phyloP scores from a whole-genome alignment of 202 grass and related monocot genomes.

The Bolboschoenoplectus hybrid region DNA sequence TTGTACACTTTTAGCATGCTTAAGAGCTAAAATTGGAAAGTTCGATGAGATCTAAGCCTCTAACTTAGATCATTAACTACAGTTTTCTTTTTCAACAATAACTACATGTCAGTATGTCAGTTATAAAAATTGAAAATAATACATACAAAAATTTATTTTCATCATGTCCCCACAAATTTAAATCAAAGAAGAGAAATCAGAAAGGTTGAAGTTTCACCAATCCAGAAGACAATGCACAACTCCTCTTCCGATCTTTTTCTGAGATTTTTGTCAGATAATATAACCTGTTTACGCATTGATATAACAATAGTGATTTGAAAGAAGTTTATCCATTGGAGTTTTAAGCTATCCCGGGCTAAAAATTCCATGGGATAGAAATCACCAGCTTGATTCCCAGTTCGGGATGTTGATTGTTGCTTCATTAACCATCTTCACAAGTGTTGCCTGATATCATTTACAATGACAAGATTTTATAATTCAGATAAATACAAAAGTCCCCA shows the following conservation, averaged over 20 bases:
- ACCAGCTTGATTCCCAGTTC: conserved; percentile 56
- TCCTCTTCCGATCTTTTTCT: neutral
- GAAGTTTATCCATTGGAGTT: neutral
- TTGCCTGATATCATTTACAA: conserved; percentile 48
- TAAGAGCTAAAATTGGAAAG: neutral
- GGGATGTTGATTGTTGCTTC: conserved; percentile 78
- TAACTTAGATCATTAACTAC: neutral
- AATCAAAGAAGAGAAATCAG: neutral
- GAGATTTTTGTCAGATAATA: conserved; percentile 8
- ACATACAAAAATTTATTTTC: neutral
- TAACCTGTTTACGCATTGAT: neutral
- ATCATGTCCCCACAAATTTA: neutral
- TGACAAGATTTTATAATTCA: neutral
- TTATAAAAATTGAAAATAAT: conserved; percentile 5
- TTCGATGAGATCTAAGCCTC: neutral
- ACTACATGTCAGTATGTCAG: neutral
- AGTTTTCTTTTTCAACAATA: conserved; percentile 9
- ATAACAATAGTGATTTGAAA: conserved; percentile 14
- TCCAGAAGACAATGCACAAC: neutral
- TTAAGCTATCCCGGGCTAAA: neutral
- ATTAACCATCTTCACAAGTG: conserved; percentile 84
- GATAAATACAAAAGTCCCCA: conserved; percentile 10
- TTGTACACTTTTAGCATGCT: neutral
- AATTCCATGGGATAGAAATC: neutral
- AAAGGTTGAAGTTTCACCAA: neutral